phyloP scores from a whole-genome alignment of 495 filamentous ascomycete species.

The Talaromyces nanjingensis region DNA sequence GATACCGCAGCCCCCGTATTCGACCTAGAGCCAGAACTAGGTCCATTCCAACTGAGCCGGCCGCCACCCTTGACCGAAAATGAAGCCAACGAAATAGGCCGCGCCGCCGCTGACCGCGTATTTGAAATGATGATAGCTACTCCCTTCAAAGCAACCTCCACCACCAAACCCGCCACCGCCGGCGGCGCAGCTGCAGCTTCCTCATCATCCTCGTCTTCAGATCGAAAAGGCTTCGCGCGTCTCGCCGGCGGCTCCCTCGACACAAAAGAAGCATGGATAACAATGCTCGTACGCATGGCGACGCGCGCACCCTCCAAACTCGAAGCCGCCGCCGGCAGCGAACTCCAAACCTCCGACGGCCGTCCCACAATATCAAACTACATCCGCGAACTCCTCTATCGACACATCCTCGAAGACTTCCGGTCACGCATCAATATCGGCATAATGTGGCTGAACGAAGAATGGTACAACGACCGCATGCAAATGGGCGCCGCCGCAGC shows the following conservation, averaged over 20 bases:
- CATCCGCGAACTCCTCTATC: constrained; percentile 73
- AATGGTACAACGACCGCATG: constrained; percentile 92
- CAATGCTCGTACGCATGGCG: constrained; percentile 76
- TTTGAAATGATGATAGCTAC: constrained; percentile 74
- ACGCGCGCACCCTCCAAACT: constrained; percentile 69
- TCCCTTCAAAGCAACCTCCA: constrained; percentile 44
- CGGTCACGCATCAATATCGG: constrained; percentile 77
- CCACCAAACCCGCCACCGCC: not conserved
- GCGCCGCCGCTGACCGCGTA: constrained; percentile 63
- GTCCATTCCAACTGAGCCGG: constrained; percentile 70
- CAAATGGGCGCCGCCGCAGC: constrained; percentile 38
- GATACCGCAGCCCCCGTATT: constrained; percentile 49
- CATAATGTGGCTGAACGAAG: constrained; percentile 88
- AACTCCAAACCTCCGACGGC: constrained; percentile 18
- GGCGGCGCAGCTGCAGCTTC: not conserved
- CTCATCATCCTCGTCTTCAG: not conserved
- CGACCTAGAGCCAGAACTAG: constrained; percentile 48
- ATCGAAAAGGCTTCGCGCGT: constrained; percentile 59
- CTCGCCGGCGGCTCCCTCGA: constrained; percentile 82
- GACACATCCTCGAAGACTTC: constrained; percentile 86
- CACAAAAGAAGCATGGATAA: constrained; percentile 77
- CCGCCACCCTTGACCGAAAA: constrained; percentile 64
- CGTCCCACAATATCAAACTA: constrained; percentile 45
- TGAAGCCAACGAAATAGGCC: constrained; percentile 59
- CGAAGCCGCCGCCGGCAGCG: constrained; percentile 33